Evolutionary conservation across 768 basidiomycete species (phyloP).

Genomic region (Neoboletus magnificus): DNA sequence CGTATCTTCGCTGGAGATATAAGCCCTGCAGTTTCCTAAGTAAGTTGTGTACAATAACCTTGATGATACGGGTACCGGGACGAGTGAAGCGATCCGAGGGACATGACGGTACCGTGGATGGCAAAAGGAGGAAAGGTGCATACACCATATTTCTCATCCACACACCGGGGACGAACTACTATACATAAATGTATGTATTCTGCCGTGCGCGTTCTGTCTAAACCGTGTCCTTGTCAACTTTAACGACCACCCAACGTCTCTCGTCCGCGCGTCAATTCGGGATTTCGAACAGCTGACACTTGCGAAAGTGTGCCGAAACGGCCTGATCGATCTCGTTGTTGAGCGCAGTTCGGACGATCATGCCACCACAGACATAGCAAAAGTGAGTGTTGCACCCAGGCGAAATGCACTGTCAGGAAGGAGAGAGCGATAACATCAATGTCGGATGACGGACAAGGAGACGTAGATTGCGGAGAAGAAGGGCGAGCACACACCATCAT

Average conservation of each 20-base stretch:
- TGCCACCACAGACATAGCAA: conserved; percentile 49
- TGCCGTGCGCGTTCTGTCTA: not conserved
- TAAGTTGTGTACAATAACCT: too few relatives aligned
- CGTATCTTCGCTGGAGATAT: too few relatives aligned
- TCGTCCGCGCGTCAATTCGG: conserved; percentile 12
- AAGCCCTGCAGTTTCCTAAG: too few relatives aligned
- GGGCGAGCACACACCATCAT: conserved; percentile 41
- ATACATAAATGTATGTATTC: not conserved
- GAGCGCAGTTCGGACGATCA: conserved; percentile 42
- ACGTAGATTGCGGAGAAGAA: not conserved
- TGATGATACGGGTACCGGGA: too few relatives aligned
- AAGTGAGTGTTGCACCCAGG: conserved; percentile 62
- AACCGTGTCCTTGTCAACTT: not conserved
- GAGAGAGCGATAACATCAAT: not conserved
- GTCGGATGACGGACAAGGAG: not conserved
- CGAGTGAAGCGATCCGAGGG: too few relatives aligned
- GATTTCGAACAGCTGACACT: conserved; percentile 37
- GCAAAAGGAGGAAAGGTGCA: too few relatives aligned
- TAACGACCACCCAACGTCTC: not conserved
- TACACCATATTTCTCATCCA: not conserved
- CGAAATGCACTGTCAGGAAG: conserved; percentile 43
- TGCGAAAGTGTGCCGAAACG: conserved; percentile 32
- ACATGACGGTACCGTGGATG: too few relatives aligned
- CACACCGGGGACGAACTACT: not conserved
- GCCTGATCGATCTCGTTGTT: conserved; percentile 30